Conservation (phyloP, 805 yeast genomes). For the Yarrowia porcina region DNA sequence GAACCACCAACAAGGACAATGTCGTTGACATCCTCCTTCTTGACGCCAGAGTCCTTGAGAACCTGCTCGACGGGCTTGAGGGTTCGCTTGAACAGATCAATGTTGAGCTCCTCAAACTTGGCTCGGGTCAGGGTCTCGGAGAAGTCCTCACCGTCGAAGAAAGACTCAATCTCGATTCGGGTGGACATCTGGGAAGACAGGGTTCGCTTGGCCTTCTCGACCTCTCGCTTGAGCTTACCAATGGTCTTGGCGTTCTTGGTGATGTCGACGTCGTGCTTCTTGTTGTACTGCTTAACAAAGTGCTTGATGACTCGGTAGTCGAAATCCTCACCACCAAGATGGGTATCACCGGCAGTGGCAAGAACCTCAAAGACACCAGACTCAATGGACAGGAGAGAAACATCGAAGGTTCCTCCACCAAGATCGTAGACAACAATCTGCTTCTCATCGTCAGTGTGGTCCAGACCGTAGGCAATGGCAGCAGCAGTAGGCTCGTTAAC, state of each 20-base stretch:
- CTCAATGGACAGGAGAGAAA: constrained; percentile 79
- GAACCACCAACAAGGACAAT: constrained; percentile 99
- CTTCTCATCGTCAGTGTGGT: constrained; percentile 72
- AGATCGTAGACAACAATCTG: constrained; percentile 89
- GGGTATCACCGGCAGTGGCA: constrained; percentile 96
- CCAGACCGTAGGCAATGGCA: constrained; percentile 94
- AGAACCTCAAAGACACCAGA: constrained; percentile 90
- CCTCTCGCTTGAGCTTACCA: constrained; percentile 93
- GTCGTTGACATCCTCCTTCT: constrained; percentile 84
- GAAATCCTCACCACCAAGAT: constrained; percentile 96
- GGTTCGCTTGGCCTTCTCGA: constrained; percentile 97
- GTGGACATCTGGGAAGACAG: constrained; percentile 93
- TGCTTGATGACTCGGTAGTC: constrained; percentile 86
- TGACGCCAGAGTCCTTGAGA: constrained; percentile 85
- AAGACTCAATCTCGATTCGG: constrained; percentile 92
- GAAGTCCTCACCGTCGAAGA: constrained; percentile 92
- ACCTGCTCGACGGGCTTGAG: constrained; percentile 96
- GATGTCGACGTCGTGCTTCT: constrained; percentile 86
- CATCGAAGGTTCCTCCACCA: constrained; percentile 98
- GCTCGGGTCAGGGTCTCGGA: constrained; percentile 95
- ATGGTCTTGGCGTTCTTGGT: constrained; percentile 78
- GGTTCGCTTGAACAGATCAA: constrained; percentile 89
- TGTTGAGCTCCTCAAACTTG: constrained; percentile 93
- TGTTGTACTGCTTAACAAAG: constrained; percentile 79
- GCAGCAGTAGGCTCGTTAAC: constrained; percentile 97